Evolutionary conservation across 2,329 filamentous ascomycete genomes (phyloP).

Genomic region (Arthrobotrys musiformis): DNA sequence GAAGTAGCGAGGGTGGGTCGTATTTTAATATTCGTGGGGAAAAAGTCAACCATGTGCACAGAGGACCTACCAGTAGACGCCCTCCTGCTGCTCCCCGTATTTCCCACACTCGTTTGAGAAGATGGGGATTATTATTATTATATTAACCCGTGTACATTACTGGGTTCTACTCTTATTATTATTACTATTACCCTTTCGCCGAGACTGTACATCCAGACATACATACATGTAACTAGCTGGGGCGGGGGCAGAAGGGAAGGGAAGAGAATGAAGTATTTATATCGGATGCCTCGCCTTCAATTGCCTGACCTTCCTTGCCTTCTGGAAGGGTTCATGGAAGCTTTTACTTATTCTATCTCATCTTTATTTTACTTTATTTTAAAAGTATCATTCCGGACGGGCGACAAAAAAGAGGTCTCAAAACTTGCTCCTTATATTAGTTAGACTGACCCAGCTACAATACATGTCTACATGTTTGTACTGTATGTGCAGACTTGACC

Average conservation of each 20-base stretch:
- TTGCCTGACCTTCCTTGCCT: background rate
- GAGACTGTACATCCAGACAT: no score
- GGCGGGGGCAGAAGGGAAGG: background rate
- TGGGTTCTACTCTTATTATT: background rate
- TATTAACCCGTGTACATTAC: background rate
- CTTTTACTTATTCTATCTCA: background rate
- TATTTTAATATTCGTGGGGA: background rate
- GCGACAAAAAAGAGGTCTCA: no score
- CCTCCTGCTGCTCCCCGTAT: slow-evolving; percentile 3
- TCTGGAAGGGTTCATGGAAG: slow-evolving; percentile 54
- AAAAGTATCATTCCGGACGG: no score
- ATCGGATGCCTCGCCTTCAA: background rate
- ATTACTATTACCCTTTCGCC: background rate
- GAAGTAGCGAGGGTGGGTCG: no score
- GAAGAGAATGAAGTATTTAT: background rate
- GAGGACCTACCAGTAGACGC: slow-evolving; percentile 4
- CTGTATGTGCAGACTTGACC: no score
- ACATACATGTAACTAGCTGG: background rate
- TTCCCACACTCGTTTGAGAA: background rate
- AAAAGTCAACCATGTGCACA: background rate
- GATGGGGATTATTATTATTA: background rate
- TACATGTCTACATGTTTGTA: no score
- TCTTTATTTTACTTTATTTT: no score
- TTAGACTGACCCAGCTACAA: background rate
- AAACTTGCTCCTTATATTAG: no score